Evolutionary conservation across 2,329 filamentous ascomycete species (phyloP), one percentile per base, ranked within the genome.

Genomic region (Rhytidhysteron rufulum): DNA sequence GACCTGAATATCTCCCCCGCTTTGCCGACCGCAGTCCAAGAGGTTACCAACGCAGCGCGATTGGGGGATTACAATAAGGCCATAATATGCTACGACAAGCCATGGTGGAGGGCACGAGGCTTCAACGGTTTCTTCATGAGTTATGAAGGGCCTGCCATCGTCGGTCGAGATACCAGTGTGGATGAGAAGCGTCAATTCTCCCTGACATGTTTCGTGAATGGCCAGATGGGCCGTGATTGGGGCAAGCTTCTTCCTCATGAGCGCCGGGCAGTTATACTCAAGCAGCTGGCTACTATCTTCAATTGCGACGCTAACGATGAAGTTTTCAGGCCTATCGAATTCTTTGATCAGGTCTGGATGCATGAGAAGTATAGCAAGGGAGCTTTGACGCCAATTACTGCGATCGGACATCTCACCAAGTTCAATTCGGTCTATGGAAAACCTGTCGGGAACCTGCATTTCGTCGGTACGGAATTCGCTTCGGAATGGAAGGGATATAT

Each of bases 401-500:
- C 21, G 2, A 33, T 34, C 11, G 42, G 42, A 2, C n/a, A n/a
- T 8, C 25, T 42, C 7, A 31, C 36, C 21, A 17, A 15, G 0
- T 22, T 20, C 8, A 13, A 13, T 27, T 10, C 31, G 19, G 42
- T 22, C n/a, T 33, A 19, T 4, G 16, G 38, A 22, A 25, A 41
- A 22, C 42, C 42, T 6, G 20, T 54, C 19, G 62, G 66, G 2
- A 59, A 70, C 31, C 13, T 76, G 2, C 68, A 77, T 42, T 79
- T 78, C 44, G 72, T 67, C 2, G 75, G 76, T 0, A 76, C 74
- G 0, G 75, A 79, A 58, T 72, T 67, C 1, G 66, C 70, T 0
- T 57, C 47, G 2, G 65, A 73, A 39, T 78, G 74, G 74, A 74
- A 72, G 43, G 74, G 75, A 0, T 78, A 78, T 49, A 76, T 79